Base-by-base conservation (phyloP, 1,284 basidiomycete genomes). In the Kalmanozyma brasiliensis region DNA sequence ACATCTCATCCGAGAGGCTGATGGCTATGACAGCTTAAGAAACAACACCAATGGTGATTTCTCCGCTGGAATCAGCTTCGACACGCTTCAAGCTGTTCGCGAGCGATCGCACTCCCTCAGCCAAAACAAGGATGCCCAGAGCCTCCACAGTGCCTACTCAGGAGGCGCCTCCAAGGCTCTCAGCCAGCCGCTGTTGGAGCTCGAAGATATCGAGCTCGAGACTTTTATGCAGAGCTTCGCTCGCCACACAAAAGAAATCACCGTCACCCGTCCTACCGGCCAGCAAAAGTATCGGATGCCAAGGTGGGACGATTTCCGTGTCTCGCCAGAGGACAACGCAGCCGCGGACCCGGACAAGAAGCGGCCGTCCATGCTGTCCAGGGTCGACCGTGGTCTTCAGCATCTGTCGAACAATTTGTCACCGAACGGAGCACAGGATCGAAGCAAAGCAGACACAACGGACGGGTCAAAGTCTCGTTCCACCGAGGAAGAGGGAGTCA, bases 131-230 rank as follows among this genome's bases (percentile, higher is more conserved):
- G 62, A 65, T 29, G 51, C 51, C 13, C 37, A 56, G 14, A 63
- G 59, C 34, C 38, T 29, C 17, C 23, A 48, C 24, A 71, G 65
- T 20, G 35, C 68, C 16, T 62, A 58, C 49, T 77, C 74, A 23
- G 76, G 76, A 10, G 74, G 74, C 4, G 76, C 76, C 9, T 49
- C 64, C 41, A 60, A 61, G 13, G 55, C 63, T 14, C 62, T 80
- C 24, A 71, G 61, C 32, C 70, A 72, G 44, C 74, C 78, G 3
- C 64, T 81, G 38, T 44, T 78, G 9, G 77, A 80, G 43, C 77
- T 81, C 24, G 80, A 81, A 37, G 74, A 81, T 26, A 64, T 81
- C 20, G 80, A 81, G 41, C 67, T 81, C 26, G 74, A 81, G 22
- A 69, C 59, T 22, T 81, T 81, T 58, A 52, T 81, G 45, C 69